phyloP scores from a whole-genome alignment of 2,329 filamentous ascomycete genomes.

The Penicillium decumbens region DNA sequence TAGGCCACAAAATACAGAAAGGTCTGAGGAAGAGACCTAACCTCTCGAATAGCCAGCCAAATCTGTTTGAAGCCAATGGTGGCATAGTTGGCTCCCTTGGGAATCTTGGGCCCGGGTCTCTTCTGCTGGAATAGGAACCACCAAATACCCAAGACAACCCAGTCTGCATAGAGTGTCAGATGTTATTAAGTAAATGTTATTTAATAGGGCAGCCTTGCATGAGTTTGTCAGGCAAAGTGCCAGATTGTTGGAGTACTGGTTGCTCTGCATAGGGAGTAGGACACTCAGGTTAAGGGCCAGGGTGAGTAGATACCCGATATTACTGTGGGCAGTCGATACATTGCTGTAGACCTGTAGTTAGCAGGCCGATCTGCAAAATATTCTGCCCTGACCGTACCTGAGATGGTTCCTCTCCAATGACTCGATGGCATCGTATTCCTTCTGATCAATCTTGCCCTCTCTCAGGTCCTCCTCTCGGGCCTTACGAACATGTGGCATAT shows the following conservation, averaged over 20 bases:
- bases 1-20: conserved; percentile 42
- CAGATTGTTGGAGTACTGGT: conserved; percentile 38
- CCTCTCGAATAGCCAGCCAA: conserved; percentile 37
- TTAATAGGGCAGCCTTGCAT: conserved; percentile 24
- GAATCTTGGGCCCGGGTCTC: conserved; percentile 38
- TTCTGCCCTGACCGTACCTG: conserved; percentile 19
- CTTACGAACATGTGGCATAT: conserved; percentile 41
- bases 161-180: conserved; percentile 28
- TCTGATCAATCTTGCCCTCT: conserved; percentile 36
- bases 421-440: conserved; percentile 41
- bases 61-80: conserved; percentile 44
- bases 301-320: conserved; percentile 41
- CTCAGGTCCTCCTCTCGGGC: conserved; percentile 40
- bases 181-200: too few relatives aligned
- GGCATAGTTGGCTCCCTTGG: conserved; percentile 38
- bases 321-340: conserved; percentile 43
- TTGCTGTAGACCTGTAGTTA: conserved; percentile 26
- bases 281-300: conserved; percentile 40
- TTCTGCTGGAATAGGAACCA: conserved; percentile 44
- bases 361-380: background rate
- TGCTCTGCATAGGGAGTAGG: conserved; percentile 36
- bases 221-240: conserved; percentile 42
- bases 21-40: conserved; percentile 39
- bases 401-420: conserved; percentile 43
- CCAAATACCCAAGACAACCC: conserved; percentile 42